Evolutionary conservation across 768 basidiomycete species (phyloP).

Genomic region (Tephrocybe sp.): DNA sequence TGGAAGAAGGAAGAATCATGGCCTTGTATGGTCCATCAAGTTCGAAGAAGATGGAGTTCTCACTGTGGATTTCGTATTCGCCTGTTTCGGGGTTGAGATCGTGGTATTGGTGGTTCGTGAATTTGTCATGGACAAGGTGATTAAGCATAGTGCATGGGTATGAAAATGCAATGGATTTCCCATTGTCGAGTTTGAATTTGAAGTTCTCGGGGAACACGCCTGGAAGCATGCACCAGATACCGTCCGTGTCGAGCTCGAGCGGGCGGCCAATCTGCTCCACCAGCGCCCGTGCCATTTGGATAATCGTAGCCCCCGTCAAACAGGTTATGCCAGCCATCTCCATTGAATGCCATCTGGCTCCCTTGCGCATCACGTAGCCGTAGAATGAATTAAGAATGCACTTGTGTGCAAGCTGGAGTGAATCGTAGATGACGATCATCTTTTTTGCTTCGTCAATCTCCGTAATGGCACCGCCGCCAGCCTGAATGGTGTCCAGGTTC

Average conservation of each 20-base stretch:
- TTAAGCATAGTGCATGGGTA: constrained; percentile 99
- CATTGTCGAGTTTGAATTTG: constrained; percentile 86
- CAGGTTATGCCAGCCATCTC: constrained; percentile 99
- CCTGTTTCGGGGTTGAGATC: constrained; percentile 85
- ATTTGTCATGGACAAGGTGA: constrained; percentile 91
- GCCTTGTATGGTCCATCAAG: constrained; percentile 98
- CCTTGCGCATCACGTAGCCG: constrained; percentile 99
- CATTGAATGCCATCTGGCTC: constrained; percentile 99
- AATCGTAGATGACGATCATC: constrained; percentile 98
- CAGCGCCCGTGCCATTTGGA: constrained; percentile 96
- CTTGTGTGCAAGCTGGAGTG: constrained; percentile 98
- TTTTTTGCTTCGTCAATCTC: constrained; percentile 97
- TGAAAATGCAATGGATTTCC: constrained; percentile 86
- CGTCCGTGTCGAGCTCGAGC: constrained; percentile 96
- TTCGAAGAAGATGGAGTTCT: constrained; percentile 99
- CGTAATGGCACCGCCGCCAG: constrained; percentile 71
- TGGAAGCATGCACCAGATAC: constrained; percentile 99
- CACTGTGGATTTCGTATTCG: constrained; percentile 82
- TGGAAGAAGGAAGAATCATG: constrained; percentile 98
- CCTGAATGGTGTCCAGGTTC: constrained; percentile 76
- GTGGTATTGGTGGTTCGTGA: constrained; percentile 98
- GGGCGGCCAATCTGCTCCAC: constrained; percentile 98
- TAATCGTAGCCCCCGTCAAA: constrained; percentile 95
- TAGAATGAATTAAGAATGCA: constrained; percentile 99
- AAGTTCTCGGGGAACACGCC: constrained; percentile 98